Base-by-base conservation (phyloP, 2,329 filamentous ascomycete genomes). In the Didymella arachidicola region DNA sequence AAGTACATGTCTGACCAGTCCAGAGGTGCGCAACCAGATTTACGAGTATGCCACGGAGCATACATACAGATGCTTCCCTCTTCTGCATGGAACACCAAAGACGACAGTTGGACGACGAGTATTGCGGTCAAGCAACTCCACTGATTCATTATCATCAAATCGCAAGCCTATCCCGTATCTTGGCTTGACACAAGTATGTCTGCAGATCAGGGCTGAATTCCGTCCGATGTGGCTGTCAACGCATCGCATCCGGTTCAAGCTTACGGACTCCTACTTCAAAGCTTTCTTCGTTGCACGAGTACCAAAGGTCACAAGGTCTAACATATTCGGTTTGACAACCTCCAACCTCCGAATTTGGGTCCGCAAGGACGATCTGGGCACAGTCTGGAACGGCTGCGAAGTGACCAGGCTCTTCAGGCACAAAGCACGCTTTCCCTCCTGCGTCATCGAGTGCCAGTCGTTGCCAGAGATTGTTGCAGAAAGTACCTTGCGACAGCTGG, bases 11-110 rank as follows among this genome's bases (percentile, higher is more conserved):
- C 63, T 65, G 38, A 65, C 38, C 34, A 14, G 26, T 2, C 22
- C 26, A 73, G 71, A 73, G 53, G 49, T 72, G 1, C 65, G 64
- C 8, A 72, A 74, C 27, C 65, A 49, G 1, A 63, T 74, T 4
- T 74, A 73, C 26, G 64, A 66, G 16, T 26, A 60, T 14, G 64
- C 64, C 10, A 44, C 34, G 11, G 61, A 63, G 25, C 50, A 53
- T 10, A 53, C 65, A 2, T 12, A 57, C 7, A 53, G 50, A 6
- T 54, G 42, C 19, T 72, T 68, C 36, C 69, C 68, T 16, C 50
- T 36, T 11, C 62, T 66, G 7, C 54, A 49, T 29, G 44, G 41
- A 18, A 50, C 14, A 25, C 27, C 14, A 2, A 56, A 26, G 19
- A 49, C 16, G 16, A 36, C 32, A 10, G 10, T 25, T 6, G 12